Evolutionary conservation across 306 rosid genomes (phyloP).

Genomic region (Cicer arietinum): DNA sequence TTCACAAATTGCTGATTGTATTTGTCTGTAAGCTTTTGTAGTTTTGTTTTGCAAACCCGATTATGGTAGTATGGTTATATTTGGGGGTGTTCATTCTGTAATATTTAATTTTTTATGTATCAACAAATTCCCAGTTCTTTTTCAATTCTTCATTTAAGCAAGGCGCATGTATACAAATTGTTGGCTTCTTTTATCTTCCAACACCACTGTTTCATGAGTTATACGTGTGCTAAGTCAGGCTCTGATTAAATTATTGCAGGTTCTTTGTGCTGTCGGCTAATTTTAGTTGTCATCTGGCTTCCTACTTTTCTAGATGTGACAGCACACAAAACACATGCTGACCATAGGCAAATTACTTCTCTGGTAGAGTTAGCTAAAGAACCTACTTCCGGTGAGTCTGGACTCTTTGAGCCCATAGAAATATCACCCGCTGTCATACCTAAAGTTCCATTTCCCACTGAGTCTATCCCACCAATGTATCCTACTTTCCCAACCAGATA

Average conservation of each 20-base stretch:
- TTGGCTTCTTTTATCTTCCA: conserved; percentile 7
- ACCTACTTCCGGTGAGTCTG: conserved; percentile 59
- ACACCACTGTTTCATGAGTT: not conserved
- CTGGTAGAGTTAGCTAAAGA: conserved; percentile 64
- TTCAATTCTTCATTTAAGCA: conserved; percentile 20
- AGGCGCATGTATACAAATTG: not conserved
- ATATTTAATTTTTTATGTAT: conserved; percentile 4
- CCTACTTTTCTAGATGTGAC: conserved; percentile 65
- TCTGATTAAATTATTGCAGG: conserved; percentile 63
- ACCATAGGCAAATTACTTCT: conserved; percentile 50
- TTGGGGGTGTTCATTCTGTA: conserved; percentile 6
- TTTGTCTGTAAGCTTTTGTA: not conserved
- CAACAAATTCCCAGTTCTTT: not conserved
- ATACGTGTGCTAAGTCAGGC: conserved; percentile 39
- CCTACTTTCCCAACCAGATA: conserved; percentile 83
- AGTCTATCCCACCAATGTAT: conserved; percentile 83
- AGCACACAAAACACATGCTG: conserved; percentile 56
- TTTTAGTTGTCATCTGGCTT: conserved; percentile 73
- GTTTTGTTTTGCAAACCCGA: not conserved
- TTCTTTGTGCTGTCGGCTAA: conserved; percentile 64
- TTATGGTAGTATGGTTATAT: conserved; percentile 21
- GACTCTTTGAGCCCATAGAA: conserved; percentile 84
- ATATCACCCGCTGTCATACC: conserved; percentile 97
- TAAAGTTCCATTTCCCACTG: conserved; percentile 67
- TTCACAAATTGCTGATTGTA: conserved; percentile 7